phyloP scores from a whole-genome alignment of 192 early-diverging fungal genomes.

The Coemansia sp. region DNA sequence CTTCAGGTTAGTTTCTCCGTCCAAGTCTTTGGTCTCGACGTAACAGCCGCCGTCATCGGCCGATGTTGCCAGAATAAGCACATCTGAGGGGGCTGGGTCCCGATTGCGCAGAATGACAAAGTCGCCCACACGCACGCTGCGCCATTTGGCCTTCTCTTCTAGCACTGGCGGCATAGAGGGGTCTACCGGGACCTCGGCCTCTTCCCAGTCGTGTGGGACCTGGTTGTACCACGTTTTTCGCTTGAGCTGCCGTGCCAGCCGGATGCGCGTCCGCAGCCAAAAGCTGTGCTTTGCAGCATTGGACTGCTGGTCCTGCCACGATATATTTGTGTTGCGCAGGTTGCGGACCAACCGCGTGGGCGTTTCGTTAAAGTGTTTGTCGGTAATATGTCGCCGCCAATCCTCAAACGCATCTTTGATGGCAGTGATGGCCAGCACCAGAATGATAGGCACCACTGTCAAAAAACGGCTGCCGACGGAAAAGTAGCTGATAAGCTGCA shows the following conservation, averaged over 20 bases:
- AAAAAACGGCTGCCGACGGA: slow-evolving; percentile 74
- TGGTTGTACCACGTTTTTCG: slow-evolving; percentile 47
- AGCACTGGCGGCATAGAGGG: slow-evolving; percentile 33
- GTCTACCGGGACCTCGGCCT: slow-evolving; percentile 34
- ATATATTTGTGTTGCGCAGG: slow-evolving; percentile 61
- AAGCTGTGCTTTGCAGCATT: slow-evolving; percentile 19
- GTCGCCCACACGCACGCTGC: slow-evolving; percentile 79
- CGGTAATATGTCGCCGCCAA: slow-evolving; percentile 79
- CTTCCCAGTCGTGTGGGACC: slow-evolving; percentile 43
- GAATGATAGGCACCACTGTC: slow-evolving; percentile 76
- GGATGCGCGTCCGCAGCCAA: slow-evolving; percentile 25
- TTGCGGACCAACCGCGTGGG: slow-evolving; percentile 57
- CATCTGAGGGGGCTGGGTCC: slow-evolving; percentile 82
- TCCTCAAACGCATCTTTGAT: slow-evolving; percentile 90
- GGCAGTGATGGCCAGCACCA: slow-evolving; percentile 78
- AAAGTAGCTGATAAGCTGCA: slow-evolving; percentile 79
- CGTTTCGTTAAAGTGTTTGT: slow-evolving; percentile 78
- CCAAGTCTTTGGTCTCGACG: slow-evolving; percentile 93
- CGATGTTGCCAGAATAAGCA: slow-evolving; percentile 75
- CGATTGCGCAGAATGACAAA: slow-evolving; percentile 79
- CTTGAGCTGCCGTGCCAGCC: slow-evolving; percentile 35
- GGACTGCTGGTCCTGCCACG: slow-evolving; percentile 35
- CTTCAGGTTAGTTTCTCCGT: slow-evolving; percentile 98
- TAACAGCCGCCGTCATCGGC: slow-evolving; percentile 76
- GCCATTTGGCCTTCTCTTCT: slow-evolving; percentile 58